Percentiles rank a stretch among this genome's conserved stretches.
Conservation (phyloP, 2,329 filamentous ascomycete genomes). For the Tolypocladium inflatum region DNA sequence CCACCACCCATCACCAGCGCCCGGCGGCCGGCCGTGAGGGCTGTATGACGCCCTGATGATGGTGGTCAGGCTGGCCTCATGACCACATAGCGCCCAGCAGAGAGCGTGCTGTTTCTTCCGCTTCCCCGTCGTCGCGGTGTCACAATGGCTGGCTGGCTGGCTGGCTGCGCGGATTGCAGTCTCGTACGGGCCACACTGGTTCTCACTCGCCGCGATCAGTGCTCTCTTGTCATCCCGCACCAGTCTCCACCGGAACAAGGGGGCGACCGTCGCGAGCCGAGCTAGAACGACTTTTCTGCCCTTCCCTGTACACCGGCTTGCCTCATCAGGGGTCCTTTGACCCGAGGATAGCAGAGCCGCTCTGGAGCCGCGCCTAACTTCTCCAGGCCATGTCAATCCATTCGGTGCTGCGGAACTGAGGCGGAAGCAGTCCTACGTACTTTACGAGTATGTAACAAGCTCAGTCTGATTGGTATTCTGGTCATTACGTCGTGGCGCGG, state of each 20-base stretch:
- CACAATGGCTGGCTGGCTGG: not conserved
- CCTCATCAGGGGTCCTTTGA: not conserved
- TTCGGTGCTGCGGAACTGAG: too few species aligned
- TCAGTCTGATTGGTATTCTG: not conserved
- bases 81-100: not conserved
- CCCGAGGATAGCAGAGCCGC: not conserved
- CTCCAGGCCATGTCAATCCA: not conserved
- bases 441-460: not conserved
- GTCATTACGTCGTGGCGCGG: not conserved
- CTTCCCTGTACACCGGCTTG: not conserved
- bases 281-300: conserved; percentile 3
- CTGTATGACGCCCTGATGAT: not conserved
- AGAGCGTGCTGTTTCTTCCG: not conserved
- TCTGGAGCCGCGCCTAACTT: not conserved
- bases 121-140: not conserved
- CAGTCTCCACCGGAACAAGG: not conserved
- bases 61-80: not conserved
- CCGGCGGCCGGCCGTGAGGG: not conserved
- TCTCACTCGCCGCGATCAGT: not conserved
- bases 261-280: not conserved
- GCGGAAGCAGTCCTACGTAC: not conserved
- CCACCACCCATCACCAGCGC: not conserved
- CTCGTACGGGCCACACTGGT: not conserved
- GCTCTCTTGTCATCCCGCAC: not conserved
- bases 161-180: not conserved